phyloP scores from a whole-genome alignment of 1,139 yeast genomes.

The Arxiozyma slooffiae region DNA sequence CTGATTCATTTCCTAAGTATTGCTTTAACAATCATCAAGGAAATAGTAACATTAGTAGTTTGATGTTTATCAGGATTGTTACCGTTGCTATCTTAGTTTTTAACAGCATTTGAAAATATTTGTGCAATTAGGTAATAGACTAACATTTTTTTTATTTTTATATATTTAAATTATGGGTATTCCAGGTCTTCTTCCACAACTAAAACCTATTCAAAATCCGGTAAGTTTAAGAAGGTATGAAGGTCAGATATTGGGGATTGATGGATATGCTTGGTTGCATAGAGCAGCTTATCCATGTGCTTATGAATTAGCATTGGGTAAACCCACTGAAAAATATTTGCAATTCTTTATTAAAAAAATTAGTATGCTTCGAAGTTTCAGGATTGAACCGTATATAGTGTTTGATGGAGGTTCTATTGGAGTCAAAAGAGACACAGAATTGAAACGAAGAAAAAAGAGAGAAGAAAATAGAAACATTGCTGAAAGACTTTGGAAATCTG shows the following conservation, averaged over 20 bases:
- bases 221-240: conserved; percentile 49
- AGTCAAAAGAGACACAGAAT: conserved; percentile 67
- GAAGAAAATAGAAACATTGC: conserved; percentile 51
- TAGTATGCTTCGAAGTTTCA: conserved; percentile 54
- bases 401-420: conserved; percentile 89
- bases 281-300: conserved; percentile 79
- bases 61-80: neutral
- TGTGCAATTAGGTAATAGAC: neutral
- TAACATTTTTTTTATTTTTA: neutral
- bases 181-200: conserved; percentile 61
- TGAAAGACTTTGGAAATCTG: conserved; percentile 38
- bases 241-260: conserved; percentile 80
- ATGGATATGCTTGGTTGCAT: conserved; percentile 95
- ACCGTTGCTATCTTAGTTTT: neutral
- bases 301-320: conserved; percentile 62
- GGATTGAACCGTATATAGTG: conserved; percentile 76
- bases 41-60: neutral
- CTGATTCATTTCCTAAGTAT: neutral
- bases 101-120: neutral
- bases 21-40: neutral
- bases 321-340: conserved; percentile 59
- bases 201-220: conserved; percentile 61
- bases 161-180: conserved; percentile 52
- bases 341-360: conserved; percentile 52
- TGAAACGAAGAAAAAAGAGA: conserved; percentile 49